Base-by-base conservation (phyloP, 225 moss, liverwort and hornwort species). In the Takakia lepidozioides region DNA sequence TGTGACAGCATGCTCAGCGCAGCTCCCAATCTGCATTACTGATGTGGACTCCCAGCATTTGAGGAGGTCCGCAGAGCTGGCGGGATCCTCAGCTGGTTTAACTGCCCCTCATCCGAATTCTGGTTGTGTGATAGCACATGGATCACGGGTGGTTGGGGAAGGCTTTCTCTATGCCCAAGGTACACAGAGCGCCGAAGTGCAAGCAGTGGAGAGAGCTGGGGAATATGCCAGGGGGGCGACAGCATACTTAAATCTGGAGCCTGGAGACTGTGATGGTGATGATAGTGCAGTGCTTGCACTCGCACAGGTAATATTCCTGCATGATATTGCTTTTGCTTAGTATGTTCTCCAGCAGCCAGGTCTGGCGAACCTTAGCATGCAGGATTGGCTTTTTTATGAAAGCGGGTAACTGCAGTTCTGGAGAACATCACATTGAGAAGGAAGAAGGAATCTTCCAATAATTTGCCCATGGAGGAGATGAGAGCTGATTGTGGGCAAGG, bases 21-120 rank as follows among this genome's bases (percentile, higher is more conserved):
- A 66, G 47, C 32, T 58, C 51, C 36, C 69, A n/a, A 63, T 26
- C 15, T 16, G 49, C 11, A 8, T 48, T 35, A 39, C 57, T 17
- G 42, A 43, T 25, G 46, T 52, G 45, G 79, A 74, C 42, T 30
- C 65, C 9, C 60, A 73, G 21, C 90, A 90, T 64, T 58, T 95
- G 6, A 44, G 81, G 40, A 82, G 87, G 51, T 78, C 91, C 2
- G 91, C 63, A 29, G 80, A 98, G 65, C 75, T 98, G 19, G 91
- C 91, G 25, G 87, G 77, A 48, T 76, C 57, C 16, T 90, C 82
- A 28, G 87, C 90, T 5, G 90, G 95, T 38, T 68, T 77, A 45
- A 84, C 84, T 49, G 90, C 95, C 18, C 95, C 95, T 4, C 95
- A 95, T 49, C 89, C 86, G 2, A 95, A 95, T 76, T 78, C 72